These are phyloP conservation scores for Naganishia albida DNA, from an alignment of 1,284 basidiomycete species.

Conservation along the genomic window DNA sequence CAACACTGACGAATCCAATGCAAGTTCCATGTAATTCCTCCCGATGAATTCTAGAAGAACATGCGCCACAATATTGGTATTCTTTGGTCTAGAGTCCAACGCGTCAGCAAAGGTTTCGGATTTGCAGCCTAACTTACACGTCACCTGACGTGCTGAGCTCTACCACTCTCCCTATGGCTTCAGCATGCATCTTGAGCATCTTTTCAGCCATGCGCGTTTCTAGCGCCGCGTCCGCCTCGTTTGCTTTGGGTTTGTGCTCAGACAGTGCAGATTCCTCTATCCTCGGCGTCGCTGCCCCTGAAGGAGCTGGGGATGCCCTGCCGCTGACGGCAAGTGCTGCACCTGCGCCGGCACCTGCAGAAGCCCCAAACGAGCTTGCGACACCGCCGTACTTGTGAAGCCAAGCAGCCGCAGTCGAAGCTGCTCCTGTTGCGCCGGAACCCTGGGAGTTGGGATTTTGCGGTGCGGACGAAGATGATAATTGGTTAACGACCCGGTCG, in stretches of 20 bases:
- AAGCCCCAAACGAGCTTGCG: constrained; percentile 45
- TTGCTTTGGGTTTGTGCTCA: constrained; percentile 64
- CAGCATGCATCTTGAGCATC: constrained; percentile 95
- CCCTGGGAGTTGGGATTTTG: constrained; percentile 58
- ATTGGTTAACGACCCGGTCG: constrained; percentile 88
- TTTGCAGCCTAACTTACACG: constrained; percentile 62
- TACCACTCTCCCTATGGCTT: constrained; percentile 86
- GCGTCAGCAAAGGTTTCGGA: background rate
- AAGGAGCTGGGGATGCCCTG: constrained; percentile 26
- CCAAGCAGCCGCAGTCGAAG: constrained; percentile 62
- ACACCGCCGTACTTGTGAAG: constrained; percentile 50
- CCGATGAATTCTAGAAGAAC: constrained; percentile 88
- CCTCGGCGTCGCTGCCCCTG: constrained; percentile 28
- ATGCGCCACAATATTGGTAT: constrained; percentile 79
- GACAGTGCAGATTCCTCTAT: background rate
- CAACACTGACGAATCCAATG: constrained; percentile 86
- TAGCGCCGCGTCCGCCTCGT: constrained; percentile 78
- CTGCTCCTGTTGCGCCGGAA: constrained; percentile 62
- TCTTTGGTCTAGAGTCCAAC: constrained; percentile 69
- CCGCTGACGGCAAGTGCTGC: constrained; percentile 34
- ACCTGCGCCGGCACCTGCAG: background rate
- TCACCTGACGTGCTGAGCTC: constrained; percentile 78
- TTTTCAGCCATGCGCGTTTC: constrained; percentile 75
- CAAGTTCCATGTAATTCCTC: constrained; percentile 82
- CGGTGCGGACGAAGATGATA: constrained; percentile 69